Evolutionary conservation across 257 asterid genomes (phyloP), one percentile per base, ranked within the genome.

Genomic region (Misopates orontium): DNA sequence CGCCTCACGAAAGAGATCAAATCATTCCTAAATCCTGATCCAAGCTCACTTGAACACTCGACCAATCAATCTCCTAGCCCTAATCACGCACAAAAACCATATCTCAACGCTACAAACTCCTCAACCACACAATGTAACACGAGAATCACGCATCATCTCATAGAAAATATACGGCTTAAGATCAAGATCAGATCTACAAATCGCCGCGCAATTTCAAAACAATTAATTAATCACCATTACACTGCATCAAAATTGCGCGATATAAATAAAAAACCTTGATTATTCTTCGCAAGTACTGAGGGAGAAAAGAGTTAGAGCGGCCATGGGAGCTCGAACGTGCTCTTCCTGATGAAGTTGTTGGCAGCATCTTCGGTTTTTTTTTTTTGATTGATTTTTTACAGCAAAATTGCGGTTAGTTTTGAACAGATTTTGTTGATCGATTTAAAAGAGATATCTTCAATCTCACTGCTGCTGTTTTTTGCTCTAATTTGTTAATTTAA

Each of bases 241-340:
- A 11, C 15, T 54, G 65, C 16, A 39, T 15, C n/a, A 36, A 31
- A 52, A n/a, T n/a, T n/a, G 68, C 10, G 60, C 6, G 8, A 57
- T 20, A 14, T 1, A 62, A 56, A 58, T 58, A 62, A 53, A 36
- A 58, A 74, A 89, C 99, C 97, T 93, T 90, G 88, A 93, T 76
- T 64, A 93, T 87, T 83, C 95, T 80, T 32, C 99, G 91, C 66
- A 93, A 91, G 72, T 93, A 93, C 68, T 84, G 95, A 65, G 97
- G 97, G 62, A 93, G 76, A 70, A 82, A 54, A 42, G 89, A 78
- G 79, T 70, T 84, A 71, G 90, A 83, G 57, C 99, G 95, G 66
- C 75, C 77, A 61, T 80, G 77, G 61, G 89, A 73, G 78, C 80
- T 83, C 73, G 94, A 66, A 48, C 95, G 89, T 74, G 83, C 85